These are phyloP conservation scores for Nemania serpens DNA, from an alignment of 2,329 filamentous ascomycete genomes.

Conservation along the genomic window DNA sequence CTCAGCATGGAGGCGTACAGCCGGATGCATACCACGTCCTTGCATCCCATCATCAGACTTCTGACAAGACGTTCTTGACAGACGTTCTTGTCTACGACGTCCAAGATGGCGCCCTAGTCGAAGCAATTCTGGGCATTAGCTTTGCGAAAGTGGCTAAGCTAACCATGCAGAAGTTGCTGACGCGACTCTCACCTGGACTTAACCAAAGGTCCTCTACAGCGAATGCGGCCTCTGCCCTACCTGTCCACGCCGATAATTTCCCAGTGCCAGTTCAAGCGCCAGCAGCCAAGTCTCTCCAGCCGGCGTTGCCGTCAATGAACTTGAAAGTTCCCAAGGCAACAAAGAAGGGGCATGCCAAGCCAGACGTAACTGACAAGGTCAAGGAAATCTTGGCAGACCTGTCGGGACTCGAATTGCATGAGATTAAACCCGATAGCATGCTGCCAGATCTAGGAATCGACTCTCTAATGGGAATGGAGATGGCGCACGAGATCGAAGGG, in stretches of 20 bases:
- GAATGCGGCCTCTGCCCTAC: background rate
- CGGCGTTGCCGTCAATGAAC: background rate
- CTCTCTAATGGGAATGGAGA: constrained; percentile 55
- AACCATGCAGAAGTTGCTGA: constrained; percentile 40
- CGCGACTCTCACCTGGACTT: constrained; percentile 29
- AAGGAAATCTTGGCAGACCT: constrained; percentile 10
- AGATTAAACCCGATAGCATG: constrained; percentile 33
- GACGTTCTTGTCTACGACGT: constrained; percentile 46
- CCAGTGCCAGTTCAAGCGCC: background rate
- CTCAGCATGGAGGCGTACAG: constrained; percentile 2
- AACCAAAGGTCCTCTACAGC: constrained; percentile 21
- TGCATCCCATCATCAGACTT: constrained; percentile 33
- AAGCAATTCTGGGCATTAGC: constrained; percentile 43
- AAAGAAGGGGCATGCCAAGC: constrained; percentile 1
- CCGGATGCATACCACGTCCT: constrained; percentile 39
- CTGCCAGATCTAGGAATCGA: constrained; percentile 55
- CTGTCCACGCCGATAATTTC: background rate
- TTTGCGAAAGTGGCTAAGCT: constrained; percentile 38
- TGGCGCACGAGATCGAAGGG: constrained; percentile 48
- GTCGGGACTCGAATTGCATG: constrained; percentile 8
- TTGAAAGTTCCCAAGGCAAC: constrained; percentile 8
- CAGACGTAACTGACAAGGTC: constrained; percentile 7
- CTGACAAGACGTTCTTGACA: constrained; percentile 36
- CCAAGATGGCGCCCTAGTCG: constrained; percentile 35
- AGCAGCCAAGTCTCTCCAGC: background rate